Percentiles rank a stretch among this genome's conserved stretches.
These are phyloP conservation scores for Ophiostoma ulmi DNA, from an alignment of 2,329 filamentous ascomycete species.

Conservation along the genomic window DNA sequence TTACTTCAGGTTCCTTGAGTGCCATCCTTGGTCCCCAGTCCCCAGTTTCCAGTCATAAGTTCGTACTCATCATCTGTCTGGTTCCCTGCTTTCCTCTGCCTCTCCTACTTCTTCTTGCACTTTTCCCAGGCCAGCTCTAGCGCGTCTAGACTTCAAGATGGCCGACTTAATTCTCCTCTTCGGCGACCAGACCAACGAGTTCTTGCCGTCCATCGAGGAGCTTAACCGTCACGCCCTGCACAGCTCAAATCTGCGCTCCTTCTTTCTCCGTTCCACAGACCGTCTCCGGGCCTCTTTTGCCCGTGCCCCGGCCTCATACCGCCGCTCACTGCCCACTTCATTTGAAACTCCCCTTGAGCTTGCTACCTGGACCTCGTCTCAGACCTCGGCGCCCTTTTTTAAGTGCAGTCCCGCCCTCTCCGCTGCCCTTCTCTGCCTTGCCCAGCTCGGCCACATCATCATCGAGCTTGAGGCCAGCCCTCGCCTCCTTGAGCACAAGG, in stretches of 20 bases:
- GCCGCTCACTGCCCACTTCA: constrained; percentile 19
- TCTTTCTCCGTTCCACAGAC: constrained; percentile 15
- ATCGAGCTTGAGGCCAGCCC: constrained; percentile 31
- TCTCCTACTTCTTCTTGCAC: background rate
- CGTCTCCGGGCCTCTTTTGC: constrained; percentile 18
- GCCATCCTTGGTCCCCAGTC: background rate
- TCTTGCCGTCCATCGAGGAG: constrained; percentile 54
- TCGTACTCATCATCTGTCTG: background rate
- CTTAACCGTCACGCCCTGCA: constrained; percentile 58
- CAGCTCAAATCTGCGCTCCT: constrained; percentile 35
- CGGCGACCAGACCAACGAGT: constrained; percentile 55
- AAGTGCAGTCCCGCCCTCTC: constrained; percentile 19
- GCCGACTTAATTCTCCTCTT: constrained; percentile 56
- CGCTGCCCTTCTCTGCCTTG: constrained; percentile 54
- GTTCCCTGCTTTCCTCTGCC: background rate
- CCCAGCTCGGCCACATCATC: constrained; percentile 64
- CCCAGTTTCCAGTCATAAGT: background rate
- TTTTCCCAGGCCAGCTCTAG: background rate
- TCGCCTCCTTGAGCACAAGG: constrained; percentile 50
- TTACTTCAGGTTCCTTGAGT: background rate
- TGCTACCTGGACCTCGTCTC: constrained; percentile 13
- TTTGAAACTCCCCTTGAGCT: constrained; percentile 21
- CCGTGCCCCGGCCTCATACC: constrained; percentile 15
- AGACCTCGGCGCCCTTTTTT: background rate
- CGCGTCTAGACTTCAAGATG: constrained; percentile 29